Evolutionary conservation across 371 early-diverging fungal genomes (phyloP), one percentile per base, ranked within the genome.

Genomic region (Rhizopus sp.): DNA sequence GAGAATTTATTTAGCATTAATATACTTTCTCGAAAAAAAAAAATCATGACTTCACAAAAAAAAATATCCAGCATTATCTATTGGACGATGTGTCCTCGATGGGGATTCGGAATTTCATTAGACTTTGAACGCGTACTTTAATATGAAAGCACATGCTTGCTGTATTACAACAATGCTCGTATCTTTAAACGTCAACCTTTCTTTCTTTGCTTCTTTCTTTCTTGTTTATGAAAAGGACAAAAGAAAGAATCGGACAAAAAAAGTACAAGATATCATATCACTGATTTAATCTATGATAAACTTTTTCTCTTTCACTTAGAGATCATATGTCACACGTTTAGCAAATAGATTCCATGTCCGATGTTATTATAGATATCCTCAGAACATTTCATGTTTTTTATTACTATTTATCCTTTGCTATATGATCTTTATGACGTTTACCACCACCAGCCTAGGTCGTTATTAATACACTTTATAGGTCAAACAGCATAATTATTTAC

Each of bases 391-490:
- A 7, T 37, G 13, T 37, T 37, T 37, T 37, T 37, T 37, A 7
- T 37, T 37, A 13, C 0, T 37, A 10, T 37, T 37, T 37, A 13
- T 54, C 45, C 15, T 56, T 47, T 3, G 44, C 56, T 23, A 56
- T 47, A 56, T 47, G 56, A 10, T 56, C 48, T 47, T 39, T 31
- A 46, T 9, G 15, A 15, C 59, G 53, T 52, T 59, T 59, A 59
- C 59, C 52, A 39, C 56, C 56, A 31, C 56, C 48, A 45, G 46
- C 55, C 55, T 55, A 23, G 12, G 7, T 4, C 32, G 0, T 32
- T 5, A n/a, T 37, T 37, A n/a, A 17, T 12, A 29, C 12, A 50
- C 15, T 47, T 29, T 9, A 10, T 2, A 8, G 29, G 29, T 17
- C 7, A 47, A n/a, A 47, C n/a, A 7, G 0, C 16, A 13, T 0